These are phyloP conservation scores for Alternaria consortialis DNA, from an alignment of 2,329 filamentous ascomycete genomes.

Conservation along the genomic window DNA sequence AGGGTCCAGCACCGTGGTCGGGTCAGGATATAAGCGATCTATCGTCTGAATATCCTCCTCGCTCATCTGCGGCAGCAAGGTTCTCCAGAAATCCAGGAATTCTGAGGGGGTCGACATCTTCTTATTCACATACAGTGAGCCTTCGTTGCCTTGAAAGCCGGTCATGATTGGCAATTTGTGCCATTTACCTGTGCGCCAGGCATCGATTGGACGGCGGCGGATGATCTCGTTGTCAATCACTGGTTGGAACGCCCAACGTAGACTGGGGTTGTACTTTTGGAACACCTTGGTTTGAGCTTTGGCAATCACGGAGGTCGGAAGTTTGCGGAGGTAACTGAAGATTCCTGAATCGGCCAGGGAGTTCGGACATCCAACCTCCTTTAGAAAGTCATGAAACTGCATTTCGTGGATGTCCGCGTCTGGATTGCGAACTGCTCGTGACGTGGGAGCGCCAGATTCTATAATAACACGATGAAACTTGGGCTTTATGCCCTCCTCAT, in stretches of 20 bases:
- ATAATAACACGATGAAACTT: constrained; percentile 59
- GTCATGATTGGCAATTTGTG: constrained; percentile 71
- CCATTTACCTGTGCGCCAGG: constrained; percentile 64
- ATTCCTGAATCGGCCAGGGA: constrained; percentile 40
- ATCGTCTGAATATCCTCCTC: constrained; percentile 63
- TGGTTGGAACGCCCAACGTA: constrained; percentile 71
- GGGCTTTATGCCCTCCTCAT: constrained; percentile 42
- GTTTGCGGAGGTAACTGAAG: constrained; percentile 54
- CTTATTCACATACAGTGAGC: constrained; percentile 68
- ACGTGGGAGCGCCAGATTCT: constrained; percentile 59
- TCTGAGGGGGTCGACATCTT: constrained; percentile 58
- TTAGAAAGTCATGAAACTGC: constrained; percentile 57
- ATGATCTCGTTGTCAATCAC: constrained; percentile 71
- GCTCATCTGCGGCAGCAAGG: constrained; percentile 67
- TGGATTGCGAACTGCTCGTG: constrained; percentile 56
- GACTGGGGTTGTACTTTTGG: constrained; percentile 57
- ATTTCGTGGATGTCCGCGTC: constrained; percentile 53
- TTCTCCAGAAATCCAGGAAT: constrained; percentile 68
- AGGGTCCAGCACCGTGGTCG: constrained; percentile 53
- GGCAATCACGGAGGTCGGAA: constrained; percentile 49
- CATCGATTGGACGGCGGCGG: constrained; percentile 64
- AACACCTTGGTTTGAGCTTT: constrained; percentile 56
- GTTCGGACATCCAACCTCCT: constrained; percentile 46
- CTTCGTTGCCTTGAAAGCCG: constrained; percentile 76
- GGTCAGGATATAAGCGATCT: constrained; percentile 70